Base-by-base conservation (phyloP, 2,329 filamentous ascomycete species). In the Chaetomium strumarium region DNA sequence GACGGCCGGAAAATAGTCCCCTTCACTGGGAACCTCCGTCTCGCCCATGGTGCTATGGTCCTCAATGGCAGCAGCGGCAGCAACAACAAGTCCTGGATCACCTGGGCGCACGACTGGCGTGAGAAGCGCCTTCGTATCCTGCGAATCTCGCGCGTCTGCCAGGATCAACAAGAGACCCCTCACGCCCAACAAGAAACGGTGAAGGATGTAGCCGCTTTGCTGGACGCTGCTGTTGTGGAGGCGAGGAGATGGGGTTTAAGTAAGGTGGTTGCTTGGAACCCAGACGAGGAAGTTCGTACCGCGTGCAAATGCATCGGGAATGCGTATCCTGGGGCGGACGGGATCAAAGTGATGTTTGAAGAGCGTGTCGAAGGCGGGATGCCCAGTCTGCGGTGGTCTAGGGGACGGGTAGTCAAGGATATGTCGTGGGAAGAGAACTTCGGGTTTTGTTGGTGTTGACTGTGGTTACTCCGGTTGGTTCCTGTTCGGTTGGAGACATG, bases 211-310 rank as follows among this genome's bases (percentile, higher is more conserved):
- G 57, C 59, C 39, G 58, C 55, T 46, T 55, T 72, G 46, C 60
- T 72, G 37, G 58, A 61, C 49, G 64, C 66, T 5, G 70, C 70
- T 1, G 60, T 67, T 17, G 60, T 55, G 9, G 70, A 70, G 58
- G 69, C 69, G 12, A 52, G 51, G 5, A 33, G 56, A 5, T 67
- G 64, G 58, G 64, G 64, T 1, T 42, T 72, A 20, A 53, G 58
- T 4, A 66, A 67, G 52, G 65, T 72, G 30, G 57, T 70, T 6
- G 44, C 69, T 6, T 71, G 69, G 69, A 68, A 70, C 34, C 69
- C 70, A 7, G 63, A 64, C 30, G 58, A 64, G 6, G 62, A 62
- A n/a, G 55, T 66, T 3, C 56, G 59, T 11, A 37, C 38, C 11
- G 67, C 63, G 2, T 66, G 66, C 5, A 63, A 62, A 51, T 58